phyloP scores from a whole-genome alignment of 2,329 filamentous ascomycete species.

The Cercospora brassicicola region DNA sequence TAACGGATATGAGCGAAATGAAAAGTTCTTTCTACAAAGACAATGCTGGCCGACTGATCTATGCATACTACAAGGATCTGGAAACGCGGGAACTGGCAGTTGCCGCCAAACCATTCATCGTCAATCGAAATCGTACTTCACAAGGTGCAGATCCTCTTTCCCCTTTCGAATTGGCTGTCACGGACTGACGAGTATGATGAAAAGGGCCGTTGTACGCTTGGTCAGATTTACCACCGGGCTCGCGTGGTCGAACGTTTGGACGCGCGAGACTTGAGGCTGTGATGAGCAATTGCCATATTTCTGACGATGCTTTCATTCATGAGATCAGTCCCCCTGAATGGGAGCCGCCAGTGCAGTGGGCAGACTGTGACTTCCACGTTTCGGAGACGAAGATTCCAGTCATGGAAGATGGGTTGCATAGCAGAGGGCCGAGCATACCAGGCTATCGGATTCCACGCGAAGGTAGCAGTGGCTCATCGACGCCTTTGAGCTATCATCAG shows the following conservation, averaged over 20 bases:
- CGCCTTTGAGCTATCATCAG: not conserved
- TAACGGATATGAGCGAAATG: conserved; percentile 6
- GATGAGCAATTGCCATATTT: not conserved
- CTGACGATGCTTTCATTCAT: not conserved
- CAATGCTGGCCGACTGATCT: conserved; percentile 18
- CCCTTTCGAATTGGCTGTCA: not conserved
- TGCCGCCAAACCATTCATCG: conserved; percentile 12
- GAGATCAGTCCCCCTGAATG: not conserved
- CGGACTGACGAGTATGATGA: not conserved
- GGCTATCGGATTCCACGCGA: not conserved
- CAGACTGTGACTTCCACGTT: not conserved
- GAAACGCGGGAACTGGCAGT: conserved; percentile 13
- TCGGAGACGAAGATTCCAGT: not conserved
- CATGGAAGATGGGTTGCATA: not conserved
- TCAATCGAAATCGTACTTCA: not conserved
- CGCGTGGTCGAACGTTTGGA: not conserved
- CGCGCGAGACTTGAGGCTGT: not conserved
- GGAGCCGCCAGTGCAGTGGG: not conserved
- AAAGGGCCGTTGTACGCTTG: not conserved
- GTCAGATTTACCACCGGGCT: not conserved
- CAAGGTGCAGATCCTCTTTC: not conserved
- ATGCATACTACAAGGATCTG: conserved; percentile 13
- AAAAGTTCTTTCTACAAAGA: conserved; percentile 17
- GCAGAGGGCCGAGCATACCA: not conserved
- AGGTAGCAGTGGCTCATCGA: not conserved